A percentile compares a stretch with the other conserved stretches of the same genome.
These are phyloP conservation scores for Melanomma pulvis-pyrius DNA, from an alignment of 495 filamentous ascomycete genomes.

Conservation along the genomic window DNA sequence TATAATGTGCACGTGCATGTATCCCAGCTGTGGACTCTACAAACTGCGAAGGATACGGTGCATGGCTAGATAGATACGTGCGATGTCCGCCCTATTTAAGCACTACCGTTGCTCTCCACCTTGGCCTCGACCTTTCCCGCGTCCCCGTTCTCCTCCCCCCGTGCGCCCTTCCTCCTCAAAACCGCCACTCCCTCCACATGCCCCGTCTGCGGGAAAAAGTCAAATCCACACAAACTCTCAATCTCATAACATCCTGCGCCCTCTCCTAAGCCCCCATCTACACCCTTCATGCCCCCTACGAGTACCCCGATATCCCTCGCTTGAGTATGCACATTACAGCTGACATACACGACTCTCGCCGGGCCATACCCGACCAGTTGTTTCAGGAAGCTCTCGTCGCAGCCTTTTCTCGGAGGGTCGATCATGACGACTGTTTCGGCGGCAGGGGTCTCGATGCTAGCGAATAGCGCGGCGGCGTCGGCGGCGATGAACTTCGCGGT, in stretches of 20 bases:
- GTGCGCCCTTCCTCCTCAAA: constrained; percentile 47
- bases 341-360: constrained; percentile 83
- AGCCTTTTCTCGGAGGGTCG: constrained; percentile 94
- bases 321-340: constrained; percentile 97
- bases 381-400: constrained; percentile 77
- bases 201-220: constrained; percentile 97
- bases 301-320: constrained; percentile 86
- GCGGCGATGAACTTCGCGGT: constrained; percentile 79
- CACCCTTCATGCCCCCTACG: constrained; percentile 62
- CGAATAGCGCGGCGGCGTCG: constrained; percentile 82
- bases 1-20: too few relatives aligned
- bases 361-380: constrained; percentile 80
- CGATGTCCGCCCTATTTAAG: too few relatives aligned
- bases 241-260: constrained; percentile 71
- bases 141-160: neutral
- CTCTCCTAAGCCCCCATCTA: constrained; percentile 46
- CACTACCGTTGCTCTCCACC: neutral
- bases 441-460: constrained; percentile 62
- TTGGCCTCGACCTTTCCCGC: neutral
- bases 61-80: too few relatives aligned
- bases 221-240: constrained; percentile 89
- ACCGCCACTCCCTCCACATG: constrained; percentile 96
- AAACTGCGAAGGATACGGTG: too few relatives aligned
- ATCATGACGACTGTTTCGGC: constrained; percentile 87
- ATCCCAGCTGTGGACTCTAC: too few relatives aligned